These are phyloP conservation scores for Gaillardinia entomophila DNA, from an alignment of 805 yeast species.

Conservation along the genomic window DNA sequence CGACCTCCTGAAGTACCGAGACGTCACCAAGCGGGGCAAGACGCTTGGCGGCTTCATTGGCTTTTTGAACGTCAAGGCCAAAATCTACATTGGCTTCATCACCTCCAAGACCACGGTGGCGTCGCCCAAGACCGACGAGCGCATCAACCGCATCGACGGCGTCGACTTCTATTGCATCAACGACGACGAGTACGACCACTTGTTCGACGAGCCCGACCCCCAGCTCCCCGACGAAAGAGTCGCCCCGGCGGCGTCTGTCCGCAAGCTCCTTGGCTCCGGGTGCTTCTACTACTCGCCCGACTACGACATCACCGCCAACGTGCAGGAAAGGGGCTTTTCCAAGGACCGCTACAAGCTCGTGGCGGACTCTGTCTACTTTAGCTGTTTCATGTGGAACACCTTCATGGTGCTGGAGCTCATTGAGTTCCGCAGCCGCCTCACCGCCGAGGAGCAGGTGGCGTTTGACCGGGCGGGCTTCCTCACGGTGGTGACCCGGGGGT, in stretches of 20 bases:
- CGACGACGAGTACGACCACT: constrained; percentile 47
- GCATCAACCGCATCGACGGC: constrained; percentile 47
- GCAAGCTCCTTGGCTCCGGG: constrained; percentile 40
- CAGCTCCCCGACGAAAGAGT: constrained; percentile 9
- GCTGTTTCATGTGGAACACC: constrained; percentile 47
- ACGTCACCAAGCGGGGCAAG: constrained; percentile 26
- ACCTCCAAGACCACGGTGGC: constrained; percentile 53
- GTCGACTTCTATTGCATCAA: constrained; percentile 64
- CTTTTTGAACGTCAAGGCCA: constrained; percentile 46
- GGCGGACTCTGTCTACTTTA: constrained; percentile 36
- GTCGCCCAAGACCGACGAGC: constrained; percentile 50
- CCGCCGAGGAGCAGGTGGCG: constrained; percentile 28
- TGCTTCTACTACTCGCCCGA: constrained; percentile 43
- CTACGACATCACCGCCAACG: constrained; percentile 40
- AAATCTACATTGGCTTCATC: constrained; percentile 53
- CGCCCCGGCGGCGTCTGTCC: constrained; percentile 40
- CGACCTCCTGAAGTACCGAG: constrained; percentile 37
- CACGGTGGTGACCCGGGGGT: constrained; percentile 46
- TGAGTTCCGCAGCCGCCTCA: constrained; percentile 40
- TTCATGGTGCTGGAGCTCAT: constrained; percentile 41
- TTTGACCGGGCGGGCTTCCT: constrained; percentile 46
- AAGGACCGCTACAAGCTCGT: constrained; percentile 14
- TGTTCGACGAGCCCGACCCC: constrained; percentile 8
- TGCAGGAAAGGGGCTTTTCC: constrained; percentile 40
- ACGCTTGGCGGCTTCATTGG: constrained; percentile 57